A percentile compares a stretch with the other conserved stretches of the same genome.
phyloP scores from a whole-genome alignment of 2,329 filamentous ascomycete species.

The Penicillium fuscoglaucum region DNA sequence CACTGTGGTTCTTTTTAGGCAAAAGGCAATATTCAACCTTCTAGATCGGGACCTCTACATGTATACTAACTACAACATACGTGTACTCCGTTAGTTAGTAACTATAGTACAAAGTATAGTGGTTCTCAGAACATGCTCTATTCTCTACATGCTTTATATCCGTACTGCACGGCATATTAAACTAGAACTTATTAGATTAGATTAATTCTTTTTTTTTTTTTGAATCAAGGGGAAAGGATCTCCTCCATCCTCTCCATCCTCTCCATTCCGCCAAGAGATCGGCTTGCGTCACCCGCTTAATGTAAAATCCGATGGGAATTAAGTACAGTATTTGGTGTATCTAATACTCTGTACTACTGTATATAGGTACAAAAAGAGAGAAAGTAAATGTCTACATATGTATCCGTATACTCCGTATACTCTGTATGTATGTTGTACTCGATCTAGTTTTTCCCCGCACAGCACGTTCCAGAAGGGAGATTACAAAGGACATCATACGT shows the following conservation, averaged over 20 bases:
- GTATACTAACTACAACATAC: not conserved
- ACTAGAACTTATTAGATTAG: not conserved
- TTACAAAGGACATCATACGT: constrained; percentile 1
- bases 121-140: not conserved
- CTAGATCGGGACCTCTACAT: not conserved
- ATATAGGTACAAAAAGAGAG: not conserved
- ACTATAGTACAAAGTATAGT: not conserved
- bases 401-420: no score
- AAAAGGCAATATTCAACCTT: not conserved
- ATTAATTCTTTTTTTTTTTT: not conserved
- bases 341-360: not conserved
- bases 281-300: constrained; percentile 24
- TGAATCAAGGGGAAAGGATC: not conserved
- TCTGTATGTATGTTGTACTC: not conserved
- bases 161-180: not conserved
- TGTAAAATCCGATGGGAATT: not conserved
- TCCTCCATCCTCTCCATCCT: not conserved
- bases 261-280: constrained; percentile 17
- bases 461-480: constrained; percentile 4
- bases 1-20: not conserved
- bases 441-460: constrained; percentile 7
- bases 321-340: not conserved
- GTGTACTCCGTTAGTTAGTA: not conserved
- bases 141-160: not conserved
- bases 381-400: no score